Evolutionary conservation across 225 moss, liverwort and hornwort species (phyloP).

Genomic region (Sphagnum tenellum): DNA sequence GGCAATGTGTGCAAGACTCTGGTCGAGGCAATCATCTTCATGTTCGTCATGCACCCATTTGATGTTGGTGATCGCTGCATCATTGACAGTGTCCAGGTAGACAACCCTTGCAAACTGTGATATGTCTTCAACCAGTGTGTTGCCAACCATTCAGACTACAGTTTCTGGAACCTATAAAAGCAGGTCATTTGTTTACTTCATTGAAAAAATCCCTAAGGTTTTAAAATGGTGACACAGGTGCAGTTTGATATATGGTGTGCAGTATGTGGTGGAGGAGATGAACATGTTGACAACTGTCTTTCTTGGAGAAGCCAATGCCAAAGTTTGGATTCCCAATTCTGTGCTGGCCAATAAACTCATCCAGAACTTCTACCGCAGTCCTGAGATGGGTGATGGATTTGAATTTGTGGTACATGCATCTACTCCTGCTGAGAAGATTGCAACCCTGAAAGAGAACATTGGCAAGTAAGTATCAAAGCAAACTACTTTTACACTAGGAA

Average conservation of each 20-base stretch:
- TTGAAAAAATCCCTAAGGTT: neutral
- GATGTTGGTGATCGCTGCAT: slow-evolving; percentile 94
- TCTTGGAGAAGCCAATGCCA: slow-evolving; percentile 50
- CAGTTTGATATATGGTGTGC: slow-evolving; percentile 6
- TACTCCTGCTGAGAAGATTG: slow-evolving; percentile 69
- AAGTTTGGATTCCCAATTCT: slow-evolving; percentile 53
- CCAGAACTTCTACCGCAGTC: slow-evolving; percentile 53
- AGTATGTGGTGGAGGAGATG: slow-evolving; percentile 77
- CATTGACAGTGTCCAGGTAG: slow-evolving; percentile 71
- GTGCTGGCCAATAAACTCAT: slow-evolving; percentile 59
- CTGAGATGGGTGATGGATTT: slow-evolving; percentile 52
- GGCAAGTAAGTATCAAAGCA: slow-evolving; percentile 35
- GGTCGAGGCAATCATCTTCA: slow-evolving; percentile 79
- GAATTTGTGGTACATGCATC: slow-evolving; percentile 39
- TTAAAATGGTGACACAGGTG: too few relatives aligned
- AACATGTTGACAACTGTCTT: slow-evolving; percentile 56
- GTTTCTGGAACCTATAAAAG: neutral
- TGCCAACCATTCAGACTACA: neutral
- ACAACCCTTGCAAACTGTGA: too few relatives aligned
- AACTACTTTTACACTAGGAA: too few relatives aligned
- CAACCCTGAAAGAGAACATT: slow-evolving; percentile 52
- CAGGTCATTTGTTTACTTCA: neutral
- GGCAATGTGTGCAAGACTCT: slow-evolving; percentile 80
- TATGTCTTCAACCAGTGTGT: too few relatives aligned
- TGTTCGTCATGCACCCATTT: slow-evolving; percentile 90